These are phyloP conservation scores for Tephrocybe sp. DNA, from an alignment of 768 basidiomycete genomes.

Conservation along the genomic window DNA sequence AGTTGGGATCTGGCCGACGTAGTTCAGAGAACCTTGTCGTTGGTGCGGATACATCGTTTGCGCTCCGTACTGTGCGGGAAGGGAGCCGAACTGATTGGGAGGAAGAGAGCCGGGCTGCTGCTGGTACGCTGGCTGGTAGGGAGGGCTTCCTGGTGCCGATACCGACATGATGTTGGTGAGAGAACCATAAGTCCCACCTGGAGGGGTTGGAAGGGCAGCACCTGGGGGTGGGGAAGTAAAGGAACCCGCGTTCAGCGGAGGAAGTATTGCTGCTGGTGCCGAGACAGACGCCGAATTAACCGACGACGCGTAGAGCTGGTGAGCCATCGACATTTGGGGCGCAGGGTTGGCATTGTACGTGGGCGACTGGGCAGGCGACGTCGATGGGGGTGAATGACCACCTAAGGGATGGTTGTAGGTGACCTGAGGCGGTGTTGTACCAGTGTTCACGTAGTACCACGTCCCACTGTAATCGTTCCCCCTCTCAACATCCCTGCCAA, in stretches of 20 bases:
- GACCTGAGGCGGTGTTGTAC: conserved; percentile 29
- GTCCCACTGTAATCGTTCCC: neutral
- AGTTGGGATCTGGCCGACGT: neutral
- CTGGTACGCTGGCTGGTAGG: neutral
- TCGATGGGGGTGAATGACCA: conserved; percentile 3
- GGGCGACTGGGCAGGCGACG: conserved; percentile 18
- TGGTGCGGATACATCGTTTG: neutral
- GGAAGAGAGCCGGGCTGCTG: neutral
- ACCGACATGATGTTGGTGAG: neutral
- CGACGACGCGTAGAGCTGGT: conserved; percentile 45
- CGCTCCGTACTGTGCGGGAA: too few relatives aligned
- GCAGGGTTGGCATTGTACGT: conserved; percentile 2
- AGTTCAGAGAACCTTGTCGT: neutral
- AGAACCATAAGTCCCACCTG: neutral
- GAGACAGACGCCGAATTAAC: conserved; percentile 13
- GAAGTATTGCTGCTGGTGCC: conserved; percentile 9
- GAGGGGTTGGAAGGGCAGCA: neutral
- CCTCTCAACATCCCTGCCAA: neutral
- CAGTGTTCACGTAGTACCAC: conserved; percentile 37
- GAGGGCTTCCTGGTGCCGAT: neutral
- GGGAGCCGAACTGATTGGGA: neutral
- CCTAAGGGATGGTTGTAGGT: conserved; percentile 34
- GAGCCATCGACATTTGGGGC: conserved; percentile 34
- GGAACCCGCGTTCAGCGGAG: conserved; percentile 15
- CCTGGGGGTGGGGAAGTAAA: neutral